Conservation (phyloP, 1,284 basidiomycete genomes). For the Singerocomus inundabilis region DNA sequence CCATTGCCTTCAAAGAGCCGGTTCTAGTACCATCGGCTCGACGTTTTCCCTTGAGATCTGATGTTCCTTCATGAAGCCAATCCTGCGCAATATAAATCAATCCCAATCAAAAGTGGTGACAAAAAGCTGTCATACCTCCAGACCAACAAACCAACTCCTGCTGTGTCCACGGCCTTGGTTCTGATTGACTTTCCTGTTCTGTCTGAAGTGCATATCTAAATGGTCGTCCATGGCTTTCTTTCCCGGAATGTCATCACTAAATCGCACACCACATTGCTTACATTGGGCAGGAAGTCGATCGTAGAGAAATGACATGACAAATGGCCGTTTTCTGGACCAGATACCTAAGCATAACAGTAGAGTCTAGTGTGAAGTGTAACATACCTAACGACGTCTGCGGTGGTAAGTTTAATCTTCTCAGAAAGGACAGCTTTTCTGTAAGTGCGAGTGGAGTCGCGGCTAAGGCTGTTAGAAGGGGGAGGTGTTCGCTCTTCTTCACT, state of each 20-base stretch:
- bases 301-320: conserved; percentile 68
- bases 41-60: conserved; percentile 65
- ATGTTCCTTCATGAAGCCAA: conserved; percentile 72
- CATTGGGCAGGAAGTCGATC: conserved; percentile 79
- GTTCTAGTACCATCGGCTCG: conserved; percentile 50
- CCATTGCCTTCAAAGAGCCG: conserved; percentile 53
- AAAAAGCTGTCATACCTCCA: conserved; percentile 61
- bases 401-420: conserved; percentile 67
- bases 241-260: conserved; percentile 68
- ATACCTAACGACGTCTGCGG: conserved; percentile 72
- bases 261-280: conserved; percentile 92
- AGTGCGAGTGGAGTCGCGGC: conserved; percentile 54
- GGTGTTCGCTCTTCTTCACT: conserved; percentile 42
- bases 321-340: conserved; percentile 55
- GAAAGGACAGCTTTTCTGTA: conserved; percentile 75
- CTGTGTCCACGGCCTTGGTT: conserved; percentile 84
- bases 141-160: conserved; percentile 85
- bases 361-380: conserved; percentile 22
- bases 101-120: conserved; percentile 3
- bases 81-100: conserved; percentile 51
- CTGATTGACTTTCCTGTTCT: conserved; percentile 88
- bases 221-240: conserved; percentile 85
- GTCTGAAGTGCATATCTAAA: conserved; percentile 95
- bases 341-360: conserved; percentile 10
- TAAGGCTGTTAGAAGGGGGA: conserved; percentile 38